Evolutionary conservation across 169 alveolate genomes (phyloP).

Genomic region (Plasmodium relictum): DNA sequence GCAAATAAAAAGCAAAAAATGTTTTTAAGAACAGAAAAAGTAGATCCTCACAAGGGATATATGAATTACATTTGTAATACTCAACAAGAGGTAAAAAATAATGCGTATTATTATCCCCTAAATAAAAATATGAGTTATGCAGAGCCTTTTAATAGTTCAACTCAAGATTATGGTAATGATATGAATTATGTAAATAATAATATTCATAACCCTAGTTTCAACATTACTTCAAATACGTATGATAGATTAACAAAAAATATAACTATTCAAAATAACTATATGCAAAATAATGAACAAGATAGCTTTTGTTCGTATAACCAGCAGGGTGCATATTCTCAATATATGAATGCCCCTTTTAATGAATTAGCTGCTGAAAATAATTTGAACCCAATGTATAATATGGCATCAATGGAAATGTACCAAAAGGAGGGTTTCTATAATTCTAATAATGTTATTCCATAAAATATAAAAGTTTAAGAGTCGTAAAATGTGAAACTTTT

Average conservation of each 20-base stretch:
- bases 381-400: constrained; percentile 41
- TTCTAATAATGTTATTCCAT: constrained; percentile 35
- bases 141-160: constrained; percentile 26
- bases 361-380: constrained; percentile 24
- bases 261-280: constrained; percentile 36
- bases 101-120: constrained; percentile 28
- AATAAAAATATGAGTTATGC: constrained; percentile 67
- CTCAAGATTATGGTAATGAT: constrained; percentile 33
- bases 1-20: constrained; percentile 38
- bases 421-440: constrained; percentile 35
- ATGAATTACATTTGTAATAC: constrained; percentile 16
- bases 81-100: constrained; percentile 34
- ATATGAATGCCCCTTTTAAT: constrained; percentile 38
- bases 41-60: constrained; percentile 15
- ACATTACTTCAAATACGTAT: background rate
- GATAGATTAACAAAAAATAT: constrained; percentile 20
- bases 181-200: constrained; percentile 50
- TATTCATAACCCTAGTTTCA: constrained; percentile 8
- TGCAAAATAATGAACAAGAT: constrained; percentile 47
- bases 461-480: background rate
- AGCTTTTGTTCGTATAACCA: constrained; percentile 28
- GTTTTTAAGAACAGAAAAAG: constrained; percentile 4
- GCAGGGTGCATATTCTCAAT: constrained; percentile 33
- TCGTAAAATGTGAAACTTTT: background rate
- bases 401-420: constrained; percentile 51